Base-by-base conservation (phyloP, 352 stramenopile genomes). In the Phytophthora tentaculata region DNA sequence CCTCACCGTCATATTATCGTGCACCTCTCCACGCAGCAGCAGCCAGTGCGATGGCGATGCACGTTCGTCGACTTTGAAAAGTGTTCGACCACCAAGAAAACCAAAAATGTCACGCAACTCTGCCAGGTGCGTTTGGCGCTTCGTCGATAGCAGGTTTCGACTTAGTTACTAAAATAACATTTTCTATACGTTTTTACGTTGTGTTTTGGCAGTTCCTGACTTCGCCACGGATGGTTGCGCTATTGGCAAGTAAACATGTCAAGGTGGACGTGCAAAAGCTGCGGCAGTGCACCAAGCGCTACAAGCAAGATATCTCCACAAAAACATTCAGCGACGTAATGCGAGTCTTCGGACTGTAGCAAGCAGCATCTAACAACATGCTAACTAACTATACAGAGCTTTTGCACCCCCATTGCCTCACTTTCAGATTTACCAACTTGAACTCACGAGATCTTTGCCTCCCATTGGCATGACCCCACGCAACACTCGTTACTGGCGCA, bases 41-140 rank as follows among this genome's bases (percentile, higher is more conserved):
- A 52, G 24, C 44, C 39, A 37, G 16, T 5, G 37, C 59, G 51
- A 43, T 88, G 76, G 76, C 72, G 69, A 44, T 91, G 83, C 62
- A 82, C 81, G 10, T 91, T 93, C 48, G 73, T 93, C 13, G 85
- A 93, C 66, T 93, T 93, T 81, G 85, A 93, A 63, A 90, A 89
- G 51, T 93, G 85, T 41, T 74, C 73, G 23, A 72, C 74, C 51
- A 82, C 83, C 24, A 81, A 71, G 44, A 91, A 93, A 28, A 81
- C 81, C 35, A 91, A 91, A 67, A 93, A 93, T 69, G 81, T 93
- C 55, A 93, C 85, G 20, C 85, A 93, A 63, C 56, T 93, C 37
- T 91, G 83, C 22, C 85, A 92, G 80, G 84, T 90, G 58, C 19
- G 28, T n/a, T 44, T 19, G 13, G 7, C 5, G 16, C 22, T 45